phyloP scores from a whole-genome alignment of 257 asterid genomes.

The Galeopsis tetrahit region DNA sequence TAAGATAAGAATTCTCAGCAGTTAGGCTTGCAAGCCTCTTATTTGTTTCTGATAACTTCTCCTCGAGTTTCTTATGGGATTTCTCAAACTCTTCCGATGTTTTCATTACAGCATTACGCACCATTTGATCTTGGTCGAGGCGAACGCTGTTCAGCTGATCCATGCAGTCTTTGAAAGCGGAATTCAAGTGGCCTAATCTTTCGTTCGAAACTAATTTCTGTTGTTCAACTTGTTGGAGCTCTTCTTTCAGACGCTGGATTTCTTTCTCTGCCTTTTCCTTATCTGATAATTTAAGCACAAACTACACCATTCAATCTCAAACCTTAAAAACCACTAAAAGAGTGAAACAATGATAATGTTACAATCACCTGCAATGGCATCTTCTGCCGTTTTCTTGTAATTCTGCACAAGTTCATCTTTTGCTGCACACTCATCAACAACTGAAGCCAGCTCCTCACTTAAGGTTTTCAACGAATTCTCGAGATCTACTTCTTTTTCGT shows the following conservation, averaged over 20 bases:
- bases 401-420: constrained; percentile 56
- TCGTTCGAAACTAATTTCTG: constrained; percentile 56
- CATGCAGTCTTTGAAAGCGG: constrained; percentile 71
- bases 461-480: constrained; percentile 56
- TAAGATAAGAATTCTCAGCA: constrained; percentile 67
- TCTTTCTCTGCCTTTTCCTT: constrained; percentile 68
- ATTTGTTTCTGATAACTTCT: constrained; percentile 50
- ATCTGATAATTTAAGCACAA: constrained; percentile 43
- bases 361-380: constrained; percentile 61
- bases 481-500: constrained; percentile 59
- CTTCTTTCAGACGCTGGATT: constrained; percentile 40
- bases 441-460: constrained; percentile 63
- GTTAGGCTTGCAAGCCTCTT: constrained; percentile 51
- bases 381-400: constrained; percentile 47
- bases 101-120: constrained; percentile 48
- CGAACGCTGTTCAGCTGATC: constrained; percentile 54
- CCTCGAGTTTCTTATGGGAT: constrained; percentile 53
- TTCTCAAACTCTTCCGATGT: constrained; percentile 53
- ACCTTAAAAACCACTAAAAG: background rate
- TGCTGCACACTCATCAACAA: constrained; percentile 56
- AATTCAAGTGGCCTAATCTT: constrained; percentile 54
- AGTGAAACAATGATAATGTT: too few relatives aligned
- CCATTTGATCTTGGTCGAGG: constrained; percentile 53
- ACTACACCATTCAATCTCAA: background rate
- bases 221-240: constrained; percentile 49